These are phyloP conservation scores for Rhodotorula sp. DNA, from an alignment of 1,284 basidiomycete genomes.

Conservation along the genomic window DNA sequence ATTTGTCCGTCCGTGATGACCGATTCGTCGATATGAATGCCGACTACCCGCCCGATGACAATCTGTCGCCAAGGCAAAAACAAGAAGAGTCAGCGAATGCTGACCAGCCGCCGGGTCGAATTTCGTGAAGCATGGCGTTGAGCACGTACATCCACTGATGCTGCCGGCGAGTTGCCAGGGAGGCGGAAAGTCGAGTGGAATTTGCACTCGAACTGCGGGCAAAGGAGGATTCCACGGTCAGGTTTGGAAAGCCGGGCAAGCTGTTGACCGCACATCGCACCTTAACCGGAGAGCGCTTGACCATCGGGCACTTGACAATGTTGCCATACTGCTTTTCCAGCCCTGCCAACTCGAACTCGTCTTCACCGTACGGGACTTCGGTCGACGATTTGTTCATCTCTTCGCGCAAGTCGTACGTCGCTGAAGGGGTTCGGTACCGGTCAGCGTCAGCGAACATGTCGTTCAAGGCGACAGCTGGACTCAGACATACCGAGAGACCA, in stretches of 20 bases:
- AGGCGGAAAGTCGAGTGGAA: not conserved
- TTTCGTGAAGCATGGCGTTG: too few relatives aligned
- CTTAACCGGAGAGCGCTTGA: conserved; percentile 14
- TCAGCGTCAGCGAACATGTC: too few relatives aligned
- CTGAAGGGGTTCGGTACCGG: not conserved
- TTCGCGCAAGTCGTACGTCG: conserved; percentile 21
- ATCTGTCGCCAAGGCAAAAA: not conserved
- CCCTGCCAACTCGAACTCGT: conserved; percentile 18
- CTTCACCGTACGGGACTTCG: conserved; percentile 11
- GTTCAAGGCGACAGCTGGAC: not conserved
- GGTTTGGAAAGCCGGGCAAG: too few relatives aligned
- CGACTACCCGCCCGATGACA: conserved; percentile 5
- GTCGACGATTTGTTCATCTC: conserved; percentile 16
- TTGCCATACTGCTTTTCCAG: conserved; percentile 11
- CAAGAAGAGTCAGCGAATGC: not conserved
- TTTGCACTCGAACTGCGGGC: conserved; percentile 2
- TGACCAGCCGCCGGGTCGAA: not conserved
- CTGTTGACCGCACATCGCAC: not conserved
- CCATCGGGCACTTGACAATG: conserved; percentile 16
- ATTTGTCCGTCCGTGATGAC: conserved; percentile 2
- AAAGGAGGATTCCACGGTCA: too few relatives aligned
- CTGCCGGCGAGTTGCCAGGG: not conserved
- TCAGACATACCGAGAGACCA: conserved; percentile 4
- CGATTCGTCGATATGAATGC: not conserved
- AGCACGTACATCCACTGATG: not conserved